Evolutionary conservation across 2,329 filamentous ascomycete species (phyloP).

Genomic region (Clarireedia hainanense): DNA sequence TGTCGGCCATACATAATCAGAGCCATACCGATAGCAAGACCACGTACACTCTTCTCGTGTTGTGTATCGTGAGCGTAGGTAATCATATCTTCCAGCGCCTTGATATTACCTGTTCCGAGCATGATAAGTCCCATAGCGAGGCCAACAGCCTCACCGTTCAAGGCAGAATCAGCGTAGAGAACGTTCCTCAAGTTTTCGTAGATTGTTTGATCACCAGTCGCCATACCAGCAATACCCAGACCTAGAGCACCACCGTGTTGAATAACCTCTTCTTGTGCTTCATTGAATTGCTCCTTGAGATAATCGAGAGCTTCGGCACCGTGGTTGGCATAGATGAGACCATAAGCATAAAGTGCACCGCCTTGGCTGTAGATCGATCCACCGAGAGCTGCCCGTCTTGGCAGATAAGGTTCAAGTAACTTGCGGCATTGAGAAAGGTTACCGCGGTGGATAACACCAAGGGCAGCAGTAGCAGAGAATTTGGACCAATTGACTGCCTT

Average conservation of each 20-base stretch:
- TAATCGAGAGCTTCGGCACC: slow-evolving; percentile 83
- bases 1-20: slow-evolving; percentile 97
- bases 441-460: slow-evolving; percentile 93
- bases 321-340: slow-evolving; percentile 95
- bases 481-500: slow-evolving; percentile 99
- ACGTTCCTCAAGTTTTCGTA: slow-evolving; percentile 87
- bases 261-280: slow-evolving; percentile 82
- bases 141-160: slow-evolving; percentile 95
- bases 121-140: slow-evolving; percentile 96
- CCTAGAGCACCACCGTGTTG: slow-evolving; percentile 95
- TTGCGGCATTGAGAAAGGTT: slow-evolving; percentile 92
- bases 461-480: slow-evolving; percentile 91
- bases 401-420: slow-evolving; percentile 88
- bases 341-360: slow-evolving; percentile 90
- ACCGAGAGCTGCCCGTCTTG: slow-evolving; percentile 64
- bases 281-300: slow-evolving; percentile 65
- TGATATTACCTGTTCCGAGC: slow-evolving; percentile 94
- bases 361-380: slow-evolving; percentile 95
- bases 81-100: slow-evolving; percentile 92
- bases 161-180: slow-evolving; percentile 85
- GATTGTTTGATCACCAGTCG: slow-evolving; percentile 80
- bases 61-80: slow-evolving; percentile 96
- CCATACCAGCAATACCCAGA: slow-evolving; percentile 95
- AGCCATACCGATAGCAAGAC: slow-evolving; percentile 92
- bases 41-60: slow-evolving; percentile 97